Base-by-base conservation (phyloP, 2,329 filamentous ascomycete species). In the Exophiala sp. region DNA sequence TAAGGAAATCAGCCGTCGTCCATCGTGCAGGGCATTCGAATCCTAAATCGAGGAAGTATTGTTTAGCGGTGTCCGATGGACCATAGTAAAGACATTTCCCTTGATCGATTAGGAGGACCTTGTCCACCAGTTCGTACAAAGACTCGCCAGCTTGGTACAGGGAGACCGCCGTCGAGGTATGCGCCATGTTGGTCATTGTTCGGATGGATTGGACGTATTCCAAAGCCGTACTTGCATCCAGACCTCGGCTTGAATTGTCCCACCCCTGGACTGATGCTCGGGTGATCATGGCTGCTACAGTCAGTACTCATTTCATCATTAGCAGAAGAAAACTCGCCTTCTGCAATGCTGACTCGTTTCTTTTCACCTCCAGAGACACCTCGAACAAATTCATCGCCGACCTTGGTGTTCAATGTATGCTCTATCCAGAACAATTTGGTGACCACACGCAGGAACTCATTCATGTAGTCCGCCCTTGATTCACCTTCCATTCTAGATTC, bases 1-100 rank as follows among this genome's bases (percentile, higher is more conserved):
- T 91, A 33, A 91, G 71, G 69, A 91, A 92, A 67, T 92, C 88
- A 3, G 83, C 84, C 0, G 85, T 85, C 0, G 86, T 90, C 78
- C 85, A 83, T 11, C 87, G 79, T 18, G 83, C 78, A 0, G 87
- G 86, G 63, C 86, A 89, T 12, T 82, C 75, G 62, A 90, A 91
- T 0, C 88, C 88, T 34, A 91, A 75, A n/a, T 80, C 72, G 44
- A 84, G 70, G 59, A 91, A 91, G 65, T 88, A 91, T 24, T 76
- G 69, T 65, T 82, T 87, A 1, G 87, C 88, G 1, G 80, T 72
- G 3, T 80, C 76, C 0, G 81, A 77, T 0, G 76, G 76, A 2
- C 88, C 88, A 62, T 84, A 91, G 71, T 83, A 91, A 16, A 90
- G 81, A 60, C 87, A 86, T 53, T 83, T 80, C 2, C 88, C 88